Evolutionary conservation across 768 basidiomycete genomes (phyloP).

Genomic region (Hygrophoropsis aurantiaca): DNA sequence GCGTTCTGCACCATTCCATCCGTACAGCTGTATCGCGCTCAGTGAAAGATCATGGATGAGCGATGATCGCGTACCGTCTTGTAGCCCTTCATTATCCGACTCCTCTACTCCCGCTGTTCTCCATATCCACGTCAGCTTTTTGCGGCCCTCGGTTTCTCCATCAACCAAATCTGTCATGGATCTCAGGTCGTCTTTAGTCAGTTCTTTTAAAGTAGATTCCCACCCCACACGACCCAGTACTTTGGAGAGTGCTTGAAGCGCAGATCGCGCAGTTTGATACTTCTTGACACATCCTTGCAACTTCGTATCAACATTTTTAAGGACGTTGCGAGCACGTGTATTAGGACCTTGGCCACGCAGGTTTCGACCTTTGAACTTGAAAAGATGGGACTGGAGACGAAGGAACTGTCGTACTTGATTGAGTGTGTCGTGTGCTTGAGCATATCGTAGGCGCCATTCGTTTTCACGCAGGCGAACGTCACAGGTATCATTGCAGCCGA

Average conservation of each 20-base stretch:
- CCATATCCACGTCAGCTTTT: background rate
- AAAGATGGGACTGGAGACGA: constrained; percentile 26
- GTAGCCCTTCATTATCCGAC: background rate
- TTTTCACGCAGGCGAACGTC: constrained; percentile 5
- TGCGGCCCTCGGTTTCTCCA: background rate
- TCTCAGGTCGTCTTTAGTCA: constrained; percentile 3
- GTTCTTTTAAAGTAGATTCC: background rate
- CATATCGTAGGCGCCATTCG: constrained; percentile 28
- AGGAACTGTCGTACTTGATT: constrained; percentile 28
- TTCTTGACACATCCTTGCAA: constrained; percentile 1
- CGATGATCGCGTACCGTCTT: background rate
- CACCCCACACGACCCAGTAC: background rate
- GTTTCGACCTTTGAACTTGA: constrained; percentile 27
- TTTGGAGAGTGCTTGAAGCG: background rate
- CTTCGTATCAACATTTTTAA: constrained; percentile 8
- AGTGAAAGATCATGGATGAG: background rate
- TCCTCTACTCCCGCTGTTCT: background rate
- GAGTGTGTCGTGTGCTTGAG: constrained; percentile 28
- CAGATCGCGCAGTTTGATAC: constrained; percentile 9
- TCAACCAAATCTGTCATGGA: background rate
- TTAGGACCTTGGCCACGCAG: constrained; percentile 2
- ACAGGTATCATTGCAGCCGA: background rate
- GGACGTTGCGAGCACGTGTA: background rate
- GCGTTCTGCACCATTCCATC: constrained; percentile 30
- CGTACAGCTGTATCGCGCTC: constrained; percentile 15